phyloP scores from a whole-genome alignment of 2,329 filamentous ascomycete genomes.

The Hypoxylon sp. region DNA sequence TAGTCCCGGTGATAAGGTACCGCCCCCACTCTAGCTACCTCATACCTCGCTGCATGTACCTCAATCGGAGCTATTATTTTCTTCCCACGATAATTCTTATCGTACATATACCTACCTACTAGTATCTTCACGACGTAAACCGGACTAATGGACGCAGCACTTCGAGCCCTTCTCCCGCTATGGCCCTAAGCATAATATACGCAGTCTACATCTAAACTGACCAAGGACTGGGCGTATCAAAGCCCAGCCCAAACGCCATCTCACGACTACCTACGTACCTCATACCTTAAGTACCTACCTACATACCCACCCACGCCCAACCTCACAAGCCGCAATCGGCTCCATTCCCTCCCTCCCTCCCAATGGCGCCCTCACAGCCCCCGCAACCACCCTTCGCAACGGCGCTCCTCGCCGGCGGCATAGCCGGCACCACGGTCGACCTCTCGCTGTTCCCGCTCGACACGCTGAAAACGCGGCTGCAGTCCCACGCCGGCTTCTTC shows the following conservation, averaged over 20 bases:
- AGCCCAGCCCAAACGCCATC: not conserved
- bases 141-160: conserved; percentile 24
- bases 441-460: conserved; percentile 97
- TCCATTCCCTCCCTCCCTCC: not conserved
- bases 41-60: not conserved
- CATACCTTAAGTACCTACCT: not conserved
- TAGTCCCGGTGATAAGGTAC: conserved; percentile 1
- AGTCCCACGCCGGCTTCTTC: conserved; percentile 84
- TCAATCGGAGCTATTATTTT: not conserved
- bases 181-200: conserved; percentile 26
- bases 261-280: not conserved
- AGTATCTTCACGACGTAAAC: not conserved
- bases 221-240: not conserved
- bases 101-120: not conserved
- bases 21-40: conserved; percentile 2
- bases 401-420: conserved; percentile 82
- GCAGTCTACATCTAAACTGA: not conserved
- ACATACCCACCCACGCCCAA: not conserved
- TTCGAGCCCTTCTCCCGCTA: conserved; percentile 15
- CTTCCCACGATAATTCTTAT: conserved; percentile 11
- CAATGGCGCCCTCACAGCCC: conserved; percentile 42
- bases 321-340: conserved; percentile 10
- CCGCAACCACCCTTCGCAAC: conserved; percentile 67
- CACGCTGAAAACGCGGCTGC: conserved; percentile 97
- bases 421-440: conserved; percentile 96